Evolutionary conservation across 345 rosid species (phyloP).

Genomic region (Hibiscus mutabilis): DNA sequence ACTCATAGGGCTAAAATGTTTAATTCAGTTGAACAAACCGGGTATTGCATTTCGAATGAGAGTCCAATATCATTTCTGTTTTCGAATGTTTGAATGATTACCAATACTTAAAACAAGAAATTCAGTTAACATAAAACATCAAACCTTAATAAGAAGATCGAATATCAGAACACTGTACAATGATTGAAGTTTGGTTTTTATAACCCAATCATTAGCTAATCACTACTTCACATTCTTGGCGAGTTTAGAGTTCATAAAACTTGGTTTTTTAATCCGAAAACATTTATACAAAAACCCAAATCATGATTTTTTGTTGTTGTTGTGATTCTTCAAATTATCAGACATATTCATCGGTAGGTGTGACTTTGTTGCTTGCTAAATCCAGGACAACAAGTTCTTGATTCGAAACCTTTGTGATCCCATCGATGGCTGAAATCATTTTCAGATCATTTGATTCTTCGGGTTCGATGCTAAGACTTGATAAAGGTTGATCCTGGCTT

Average conservation of each 20-base stretch:
- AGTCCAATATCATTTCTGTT: background rate
- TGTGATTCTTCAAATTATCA: background rate
- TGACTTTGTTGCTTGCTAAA: background rate
- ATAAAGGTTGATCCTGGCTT: constrained; percentile 41
- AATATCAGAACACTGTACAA: background rate
- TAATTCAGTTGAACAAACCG: background rate
- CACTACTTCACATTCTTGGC: background rate
- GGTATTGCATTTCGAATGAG: too few species aligned
- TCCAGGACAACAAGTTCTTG: background rate
- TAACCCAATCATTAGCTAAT: background rate
- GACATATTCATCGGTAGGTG: background rate
- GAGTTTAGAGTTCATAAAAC: background rate
- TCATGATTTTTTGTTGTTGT: background rate
- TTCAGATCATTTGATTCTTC: constrained; percentile 2
- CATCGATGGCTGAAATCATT: background rate
- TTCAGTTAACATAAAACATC: background rate
- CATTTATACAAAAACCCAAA: background rate
- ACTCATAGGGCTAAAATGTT: too few species aligned
- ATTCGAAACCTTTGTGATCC: background rate
- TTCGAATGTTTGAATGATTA: background rate
- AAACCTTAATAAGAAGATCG: background rate
- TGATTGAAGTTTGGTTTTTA: background rate
- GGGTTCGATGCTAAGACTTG: background rate
- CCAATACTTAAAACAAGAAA: background rate
- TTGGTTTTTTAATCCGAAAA: background rate